phyloP scores from a whole-genome alignment of 768 basidiomycete genomes.

The Trametes gibbosa region DNA sequence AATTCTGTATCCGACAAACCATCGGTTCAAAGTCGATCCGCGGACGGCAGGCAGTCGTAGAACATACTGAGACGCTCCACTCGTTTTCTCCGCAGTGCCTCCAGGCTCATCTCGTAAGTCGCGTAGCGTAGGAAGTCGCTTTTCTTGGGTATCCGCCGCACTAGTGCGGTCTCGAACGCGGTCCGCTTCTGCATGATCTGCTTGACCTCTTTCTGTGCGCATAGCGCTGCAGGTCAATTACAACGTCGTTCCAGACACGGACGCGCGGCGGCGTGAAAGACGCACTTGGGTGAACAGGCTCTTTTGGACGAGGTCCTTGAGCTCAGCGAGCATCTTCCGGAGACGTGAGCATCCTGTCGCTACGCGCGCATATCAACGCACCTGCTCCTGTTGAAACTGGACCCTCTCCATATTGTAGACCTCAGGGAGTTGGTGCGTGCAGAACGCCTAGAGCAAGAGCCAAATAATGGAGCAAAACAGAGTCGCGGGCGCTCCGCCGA shows the following conservation, averaged over 20 bases:
- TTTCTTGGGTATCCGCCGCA: conserved; percentile 82
- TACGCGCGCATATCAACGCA: conserved; percentile 20
- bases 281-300: conserved; percentile 77
- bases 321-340: conserved; percentile 87
- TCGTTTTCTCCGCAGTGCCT: conserved; percentile 75
- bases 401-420: conserved; percentile 79
- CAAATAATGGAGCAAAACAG: neutral
- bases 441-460: neutral
- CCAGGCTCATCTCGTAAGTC: conserved; percentile 88
- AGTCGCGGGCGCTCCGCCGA: conserved; percentile 1
- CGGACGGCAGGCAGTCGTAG: neutral
- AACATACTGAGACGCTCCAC: conserved; percentile 66
- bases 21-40: neutral
- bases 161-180: conserved; percentile 76
- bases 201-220: conserved; percentile 67
- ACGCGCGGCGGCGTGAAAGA: neutral
- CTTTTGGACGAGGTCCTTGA: conserved; percentile 87
- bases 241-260: neutral
- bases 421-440: neutral
- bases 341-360: neutral
- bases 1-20: conserved; percentile 29
- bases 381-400: conserved; percentile 92
- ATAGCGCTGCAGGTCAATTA: conserved; percentile 11
- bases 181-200: conserved; percentile 85
- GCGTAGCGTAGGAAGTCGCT: conserved; percentile 87